phyloP scores from a whole-genome alignment of 768 basidiomycete species.

The Mycena galericulata region DNA sequence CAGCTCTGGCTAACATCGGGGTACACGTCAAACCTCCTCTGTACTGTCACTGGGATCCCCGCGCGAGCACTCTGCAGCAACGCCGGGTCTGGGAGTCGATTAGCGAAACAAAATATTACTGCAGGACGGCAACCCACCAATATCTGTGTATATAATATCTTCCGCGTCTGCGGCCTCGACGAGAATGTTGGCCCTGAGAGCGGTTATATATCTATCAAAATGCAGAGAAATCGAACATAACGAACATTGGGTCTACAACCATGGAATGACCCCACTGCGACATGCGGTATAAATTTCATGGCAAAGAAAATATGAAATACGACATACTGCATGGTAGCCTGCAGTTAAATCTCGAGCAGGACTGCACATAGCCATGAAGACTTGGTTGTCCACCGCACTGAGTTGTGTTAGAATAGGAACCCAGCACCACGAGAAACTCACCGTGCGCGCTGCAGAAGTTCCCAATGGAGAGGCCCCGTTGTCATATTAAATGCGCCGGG shows the following conservation, averaged over 20 bases:
- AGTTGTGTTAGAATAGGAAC: neutral
- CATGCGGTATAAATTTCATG: constrained; percentile 1
- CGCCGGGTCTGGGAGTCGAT: constrained; percentile 55
- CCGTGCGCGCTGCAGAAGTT: constrained; percentile 88
- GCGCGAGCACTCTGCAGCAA: constrained; percentile 73
- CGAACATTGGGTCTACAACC: constrained; percentile 88
- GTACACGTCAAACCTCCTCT: constrained; percentile 95
- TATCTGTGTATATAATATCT: constrained; percentile 81
- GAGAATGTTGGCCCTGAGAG: constrained; percentile 76
- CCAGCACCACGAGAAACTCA: constrained; percentile 45
- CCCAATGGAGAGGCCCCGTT: constrained; percentile 97
- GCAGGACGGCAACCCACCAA: constrained; percentile 67
- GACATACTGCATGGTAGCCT: constrained; percentile 85
- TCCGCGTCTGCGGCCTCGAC: constrained; percentile 82
- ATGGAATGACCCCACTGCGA: constrained; percentile 89
- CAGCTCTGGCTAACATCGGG: constrained; percentile 67
- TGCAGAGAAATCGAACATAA: no score
- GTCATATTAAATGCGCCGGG: constrained; percentile 96
- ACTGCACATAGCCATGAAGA: constrained; percentile 97
- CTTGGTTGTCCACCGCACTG: constrained; percentile 94
- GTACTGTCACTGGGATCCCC: constrained; percentile 92
- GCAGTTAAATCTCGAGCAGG: constrained; percentile 88
- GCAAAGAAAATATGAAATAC: neutral
- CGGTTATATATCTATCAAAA: neutral
- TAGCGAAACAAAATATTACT: neutral